Percentiles rank a stretch among this genome's conserved stretches.
These are phyloP conservation scores for Ottelia alismoides DNA, from an alignment of 106 monocot species.

Conservation along the genomic window DNA sequence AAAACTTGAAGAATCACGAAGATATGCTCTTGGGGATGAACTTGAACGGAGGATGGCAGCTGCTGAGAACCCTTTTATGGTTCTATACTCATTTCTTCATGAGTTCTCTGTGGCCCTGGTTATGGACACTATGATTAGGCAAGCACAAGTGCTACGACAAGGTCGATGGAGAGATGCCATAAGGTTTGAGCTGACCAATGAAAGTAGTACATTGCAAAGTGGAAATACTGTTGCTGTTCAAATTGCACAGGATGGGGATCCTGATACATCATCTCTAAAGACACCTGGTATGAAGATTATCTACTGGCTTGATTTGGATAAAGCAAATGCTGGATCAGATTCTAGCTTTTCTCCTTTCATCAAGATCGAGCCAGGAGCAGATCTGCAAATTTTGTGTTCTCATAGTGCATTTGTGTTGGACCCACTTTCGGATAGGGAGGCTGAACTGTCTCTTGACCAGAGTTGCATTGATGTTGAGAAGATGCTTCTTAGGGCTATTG, in stretches of 20 bases:
- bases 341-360: constrained; percentile 45
- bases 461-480: constrained; percentile 85
- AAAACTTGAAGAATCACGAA: constrained; percentile 78
- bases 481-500: constrained; percentile 69
- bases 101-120: constrained; percentile 82
- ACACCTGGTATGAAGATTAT: constrained; percentile 81
- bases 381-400: constrained; percentile 63
- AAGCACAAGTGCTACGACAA: constrained; percentile 66
- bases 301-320: constrained; percentile 79
- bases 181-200: constrained; percentile 77
- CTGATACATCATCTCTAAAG: constrained; percentile 47
- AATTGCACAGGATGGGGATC: constrained; percentile 52
- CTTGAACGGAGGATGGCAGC: constrained; percentile 91
- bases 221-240: constrained; percentile 34
- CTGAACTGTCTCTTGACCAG: constrained; percentile 63
- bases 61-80: constrained; percentile 69
- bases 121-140: constrained; percentile 93
- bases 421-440: constrained; percentile 73
- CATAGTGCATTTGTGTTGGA: constrained; percentile 88
- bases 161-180: constrained; percentile 96
- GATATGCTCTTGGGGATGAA: constrained; percentile 92
- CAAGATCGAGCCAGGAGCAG: constrained; percentile 74
- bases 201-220: constrained; percentile 39
- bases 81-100: constrained; percentile 83
- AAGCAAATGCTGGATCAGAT: constrained; percentile 26